Evolutionary conservation across 352 stramenopile species (phyloP).

Genomic region (Globisporangium echinulatum): DNA sequence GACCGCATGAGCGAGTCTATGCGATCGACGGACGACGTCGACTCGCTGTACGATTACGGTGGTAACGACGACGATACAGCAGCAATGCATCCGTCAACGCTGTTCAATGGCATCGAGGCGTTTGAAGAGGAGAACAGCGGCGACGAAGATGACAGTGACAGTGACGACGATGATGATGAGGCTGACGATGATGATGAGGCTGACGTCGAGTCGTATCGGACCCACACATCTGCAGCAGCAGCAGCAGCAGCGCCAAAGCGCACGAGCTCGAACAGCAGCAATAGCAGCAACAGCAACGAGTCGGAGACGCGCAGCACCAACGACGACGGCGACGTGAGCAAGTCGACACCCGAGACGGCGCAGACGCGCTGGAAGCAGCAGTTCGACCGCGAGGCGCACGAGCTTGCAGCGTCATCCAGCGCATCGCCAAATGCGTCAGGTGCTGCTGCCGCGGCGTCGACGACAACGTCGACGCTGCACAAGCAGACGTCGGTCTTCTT

Average conservation of each 20-base stretch:
- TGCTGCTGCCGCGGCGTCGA: not conserved
- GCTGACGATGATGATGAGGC: not conserved
- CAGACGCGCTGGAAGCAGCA: not conserved
- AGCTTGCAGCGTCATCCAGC: not conserved
- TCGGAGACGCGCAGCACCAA: not conserved
- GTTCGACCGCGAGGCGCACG: not conserved
- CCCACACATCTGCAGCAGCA: no score
- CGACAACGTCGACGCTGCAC: not conserved
- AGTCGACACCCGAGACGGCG: not conserved
- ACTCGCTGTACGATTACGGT: not conserved
- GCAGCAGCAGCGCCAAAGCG: no score
- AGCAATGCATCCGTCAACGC: no score
- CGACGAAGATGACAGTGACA: conserved; percentile 10
- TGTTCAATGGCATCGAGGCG: conserved; percentile 10
- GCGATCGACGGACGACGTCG: conserved; percentile 7
- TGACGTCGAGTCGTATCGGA: no score
- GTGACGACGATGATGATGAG: not conserved
- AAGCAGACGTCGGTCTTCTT: conserved; percentile 18
- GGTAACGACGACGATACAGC: not conserved
- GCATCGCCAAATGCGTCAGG: not conserved
- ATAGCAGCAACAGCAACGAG: no score
- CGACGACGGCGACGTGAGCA: not conserved
- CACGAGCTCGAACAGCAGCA: no score
- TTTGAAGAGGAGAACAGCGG: conserved; percentile 18
- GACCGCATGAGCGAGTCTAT: conserved; percentile 24